These are phyloP conservation scores for Hordeum pubiflorum DNA, from an alignment of 202 grass and related monocot genomes.

Conservation along the genomic window DNA sequence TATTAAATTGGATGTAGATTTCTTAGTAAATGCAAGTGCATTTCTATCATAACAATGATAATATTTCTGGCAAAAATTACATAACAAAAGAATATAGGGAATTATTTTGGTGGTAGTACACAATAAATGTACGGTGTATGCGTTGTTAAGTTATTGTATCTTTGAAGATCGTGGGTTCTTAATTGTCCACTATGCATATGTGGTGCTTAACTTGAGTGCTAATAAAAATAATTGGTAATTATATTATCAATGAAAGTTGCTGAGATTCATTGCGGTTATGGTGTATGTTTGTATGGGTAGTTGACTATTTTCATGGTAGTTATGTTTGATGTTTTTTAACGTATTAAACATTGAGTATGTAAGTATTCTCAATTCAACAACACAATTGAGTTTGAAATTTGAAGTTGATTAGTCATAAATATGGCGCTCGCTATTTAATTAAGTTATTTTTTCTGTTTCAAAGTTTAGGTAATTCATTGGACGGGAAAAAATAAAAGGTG, in stretches of 20 bases:
- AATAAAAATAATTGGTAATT: background rate
- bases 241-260: background rate
- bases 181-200: background rate
- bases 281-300: background rate
- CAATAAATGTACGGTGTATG: background rate
- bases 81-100: background rate
- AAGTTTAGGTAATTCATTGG: background rate
- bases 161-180: background rate
- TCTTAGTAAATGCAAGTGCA: background rate
- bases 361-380: conserved; percentile 11
- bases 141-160: background rate
- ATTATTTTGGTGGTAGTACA: background rate
- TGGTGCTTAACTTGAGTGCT: conserved; percentile 8
- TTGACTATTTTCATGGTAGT: background rate
- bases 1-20: background rate
- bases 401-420: background rate
- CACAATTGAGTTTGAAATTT: background rate
- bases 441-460: background rate
- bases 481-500: background rate
- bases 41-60: background rate
- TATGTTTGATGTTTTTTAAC: background rate
- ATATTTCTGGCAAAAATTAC: background rate
- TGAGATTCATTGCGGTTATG: background rate
- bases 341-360: background rate
- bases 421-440: background rate